Percentiles rank a stretch among this genome's conserved stretches.
Conservation (phyloP, 2,329 filamentous ascomycete genomes). For the Penicillium italicum region DNA sequence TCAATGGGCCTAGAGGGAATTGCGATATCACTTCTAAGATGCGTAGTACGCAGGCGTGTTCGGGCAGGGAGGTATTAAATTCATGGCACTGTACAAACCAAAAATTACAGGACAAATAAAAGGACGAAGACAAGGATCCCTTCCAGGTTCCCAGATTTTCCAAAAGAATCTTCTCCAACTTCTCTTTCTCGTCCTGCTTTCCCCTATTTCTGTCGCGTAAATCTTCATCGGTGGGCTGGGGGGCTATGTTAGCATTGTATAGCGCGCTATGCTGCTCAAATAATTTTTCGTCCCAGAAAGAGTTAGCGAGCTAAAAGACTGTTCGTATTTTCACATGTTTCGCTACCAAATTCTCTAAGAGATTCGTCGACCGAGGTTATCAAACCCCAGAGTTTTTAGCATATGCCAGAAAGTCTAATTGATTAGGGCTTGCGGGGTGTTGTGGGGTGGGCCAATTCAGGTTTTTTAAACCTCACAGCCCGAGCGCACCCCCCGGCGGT, state of each 20-base stretch:
- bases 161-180: neutral
- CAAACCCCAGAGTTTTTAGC: neutral
- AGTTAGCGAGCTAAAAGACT: neutral
- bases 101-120: neutral
- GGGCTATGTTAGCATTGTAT: neutral
- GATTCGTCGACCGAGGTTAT: neutral
- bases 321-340: neutral
- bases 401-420: constrained; percentile 1
- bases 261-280: neutral
- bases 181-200: neutral
- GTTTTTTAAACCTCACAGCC: neutral
- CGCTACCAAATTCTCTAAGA: neutral
- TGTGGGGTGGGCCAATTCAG: neutral
- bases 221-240: neutral
- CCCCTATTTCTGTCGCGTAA: neutral
- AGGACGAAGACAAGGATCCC: neutral
- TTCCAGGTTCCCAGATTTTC: no score
- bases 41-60: neutral
- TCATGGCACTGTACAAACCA: neutral
- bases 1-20: neutral
- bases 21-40: neutral
- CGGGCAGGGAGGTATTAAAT: neutral
- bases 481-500: neutral
- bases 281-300: neutral
- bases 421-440: neutral